Conservation (phyloP, 352 stramenopile species). For the Globisporangium takayamanum region DNA sequence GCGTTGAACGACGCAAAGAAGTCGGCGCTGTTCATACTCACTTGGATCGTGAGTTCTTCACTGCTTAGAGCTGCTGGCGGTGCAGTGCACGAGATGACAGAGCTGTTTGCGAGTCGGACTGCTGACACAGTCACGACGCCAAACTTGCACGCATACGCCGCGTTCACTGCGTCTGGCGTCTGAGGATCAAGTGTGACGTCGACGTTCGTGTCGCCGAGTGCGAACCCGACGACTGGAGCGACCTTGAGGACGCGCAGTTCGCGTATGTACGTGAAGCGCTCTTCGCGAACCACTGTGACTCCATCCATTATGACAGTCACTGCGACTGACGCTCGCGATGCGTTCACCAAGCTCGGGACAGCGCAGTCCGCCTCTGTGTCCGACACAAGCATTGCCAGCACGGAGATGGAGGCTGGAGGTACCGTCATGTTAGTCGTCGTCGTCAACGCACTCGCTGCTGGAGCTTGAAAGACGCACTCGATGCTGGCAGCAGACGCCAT, state of each 20-base stretch:
- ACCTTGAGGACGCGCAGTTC: conserved; percentile 19
- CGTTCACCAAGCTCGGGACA: conserved; percentile 1
- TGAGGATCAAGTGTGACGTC: conserved; percentile 8
- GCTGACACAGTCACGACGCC: conserved; percentile 9
- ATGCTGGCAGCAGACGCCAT: conserved; percentile 15
- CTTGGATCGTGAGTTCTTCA: conserved; percentile 13
- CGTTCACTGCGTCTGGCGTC: background rate
- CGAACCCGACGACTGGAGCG: conserved; percentile 18
- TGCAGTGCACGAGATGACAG: conserved; percentile 21
- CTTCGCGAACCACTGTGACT: conserved; percentile 15
- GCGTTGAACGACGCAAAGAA: conserved; percentile 19
- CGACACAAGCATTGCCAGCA: conserved; percentile 2
- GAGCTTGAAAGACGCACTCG: conserved; percentile 21
- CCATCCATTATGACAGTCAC: conserved; percentile 25
- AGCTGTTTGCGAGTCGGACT: conserved; percentile 4
- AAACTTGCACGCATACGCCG: conserved; percentile 25
- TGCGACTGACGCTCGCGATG: background rate
- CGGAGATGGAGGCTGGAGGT: background rate
- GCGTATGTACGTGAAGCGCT: conserved; percentile 7
- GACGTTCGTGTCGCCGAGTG: conserved; percentile 16
- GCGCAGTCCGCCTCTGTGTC: conserved; percentile 5
- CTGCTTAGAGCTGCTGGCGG: conserved; percentile 7
- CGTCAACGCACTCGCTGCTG: too few relatives aligned
- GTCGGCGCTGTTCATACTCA: conserved; percentile 39
- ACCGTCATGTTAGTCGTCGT: background rate